Evolutionary conservation across 441 rosid species (phyloP), one percentile per base, ranked within the genome.

Genomic region (Raphanus hybrid): DNA sequence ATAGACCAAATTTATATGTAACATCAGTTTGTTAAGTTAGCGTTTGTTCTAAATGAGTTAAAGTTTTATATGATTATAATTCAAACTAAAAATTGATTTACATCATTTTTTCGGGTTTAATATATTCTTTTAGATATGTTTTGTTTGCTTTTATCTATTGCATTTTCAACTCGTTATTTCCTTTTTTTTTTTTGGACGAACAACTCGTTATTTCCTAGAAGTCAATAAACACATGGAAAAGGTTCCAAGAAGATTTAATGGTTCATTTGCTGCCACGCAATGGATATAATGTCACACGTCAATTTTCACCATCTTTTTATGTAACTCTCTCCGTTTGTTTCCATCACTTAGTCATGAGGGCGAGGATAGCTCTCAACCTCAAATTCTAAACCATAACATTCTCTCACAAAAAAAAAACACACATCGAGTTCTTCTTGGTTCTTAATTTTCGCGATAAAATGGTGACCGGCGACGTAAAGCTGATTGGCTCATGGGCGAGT

Each of bases 401-500:
- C 48, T 52, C 52, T 63, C 54, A 1, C 39, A 35, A 1, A 35
- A 35, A 14, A 20, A 64, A 20, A 27, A 18, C 34, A 12, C 29
- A 52, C 41, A 69, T 32, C 6, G 10, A 15, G 10, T 15, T 48
- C 59, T 7, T 32, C 65, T 41, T 27, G 69, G 29, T 75, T 70
- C 59, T 41, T 65, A 8, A 16, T 74, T 48, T 79, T 35, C 15
- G 32, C 23, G 34, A 52, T 4, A 54, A 58, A 64, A 77, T 69
- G 74, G 68, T 66, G 57, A 72, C 64, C 12, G 70, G 70, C 0
- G 80, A 29, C 2, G 79, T 83, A 16, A 69, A 74, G 63, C 57
- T 81, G 50, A 66, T 84, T 11, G 84, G 79, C 16, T 76, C 83
- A 61, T 79, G 85, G 85, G 65, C 85, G 18, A 84, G 85, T 66